These are phyloP conservation scores for Psidium friedrichsthalianum DNA, from an alignment of 345 rosid genomes.

Conservation along the genomic window DNA sequence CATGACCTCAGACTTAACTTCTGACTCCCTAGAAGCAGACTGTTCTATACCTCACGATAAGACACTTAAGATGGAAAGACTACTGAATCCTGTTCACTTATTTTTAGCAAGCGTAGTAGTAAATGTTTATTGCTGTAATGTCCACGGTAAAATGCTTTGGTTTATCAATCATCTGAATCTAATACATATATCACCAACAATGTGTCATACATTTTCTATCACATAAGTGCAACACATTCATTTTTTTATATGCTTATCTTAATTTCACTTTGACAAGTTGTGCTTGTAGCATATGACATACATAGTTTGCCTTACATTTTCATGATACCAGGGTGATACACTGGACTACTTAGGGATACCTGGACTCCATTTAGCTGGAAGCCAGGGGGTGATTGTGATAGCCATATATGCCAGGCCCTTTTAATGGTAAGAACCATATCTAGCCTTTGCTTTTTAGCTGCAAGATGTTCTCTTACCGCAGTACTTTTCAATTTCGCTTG, in stretches of 20 bases:
- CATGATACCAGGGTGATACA: conserved; percentile 60
- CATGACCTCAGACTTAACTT: neutral
- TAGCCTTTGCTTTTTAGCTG: neutral
- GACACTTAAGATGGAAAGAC: neutral
- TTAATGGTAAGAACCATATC: conserved; percentile 45
- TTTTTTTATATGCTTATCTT: neutral
- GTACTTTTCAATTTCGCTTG: neutral
- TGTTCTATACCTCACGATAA: neutral
- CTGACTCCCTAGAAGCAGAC: neutral
- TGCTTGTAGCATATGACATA: neutral
- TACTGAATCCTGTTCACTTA: neutral
- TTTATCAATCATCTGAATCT: neutral
- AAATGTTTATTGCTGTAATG: neutral
- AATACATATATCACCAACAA: neutral
- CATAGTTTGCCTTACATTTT: neutral
- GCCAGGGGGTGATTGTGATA: conserved; percentile 82
- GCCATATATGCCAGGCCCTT: conserved; percentile 77
- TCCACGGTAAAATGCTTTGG: neutral
- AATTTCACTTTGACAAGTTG: neutral
- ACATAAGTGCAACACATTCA: neutral
- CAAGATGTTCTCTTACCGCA: neutral
- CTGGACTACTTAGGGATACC: conserved; percentile 91
- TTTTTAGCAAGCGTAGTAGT: neutral
- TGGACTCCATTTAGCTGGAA: conserved; percentile 87
- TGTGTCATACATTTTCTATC: neutral